These are phyloP conservation scores for Dioszegia aurantiaca DNA, from an alignment of 768 basidiomycete genomes.

Conservation along the genomic window DNA sequence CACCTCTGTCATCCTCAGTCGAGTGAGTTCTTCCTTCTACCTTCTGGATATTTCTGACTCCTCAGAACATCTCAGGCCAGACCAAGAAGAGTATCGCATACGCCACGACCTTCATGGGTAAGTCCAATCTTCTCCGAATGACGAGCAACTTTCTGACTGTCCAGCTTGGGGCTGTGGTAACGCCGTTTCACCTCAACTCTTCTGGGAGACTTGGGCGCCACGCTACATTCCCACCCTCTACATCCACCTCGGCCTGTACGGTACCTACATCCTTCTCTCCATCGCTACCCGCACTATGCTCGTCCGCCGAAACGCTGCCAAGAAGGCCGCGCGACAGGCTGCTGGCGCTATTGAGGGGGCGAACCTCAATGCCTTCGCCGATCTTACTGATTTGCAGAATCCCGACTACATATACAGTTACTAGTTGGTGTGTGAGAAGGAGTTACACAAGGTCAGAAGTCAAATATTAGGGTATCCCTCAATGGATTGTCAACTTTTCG, in stretches of 20 bases:
- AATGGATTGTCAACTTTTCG: too few species aligned
- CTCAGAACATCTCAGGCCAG: conserved; percentile 32
- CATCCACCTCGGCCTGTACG: conserved; percentile 57
- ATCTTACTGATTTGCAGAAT: conserved; percentile 8
- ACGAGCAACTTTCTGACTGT: background rate
- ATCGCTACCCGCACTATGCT: conserved; percentile 55
- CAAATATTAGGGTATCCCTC: too few species aligned
- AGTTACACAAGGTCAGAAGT: too few species aligned
- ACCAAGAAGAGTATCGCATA: conserved; percentile 58
- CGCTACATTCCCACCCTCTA: conserved; percentile 58
- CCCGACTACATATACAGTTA: conserved; percentile 6
- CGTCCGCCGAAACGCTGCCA: conserved; percentile 52
- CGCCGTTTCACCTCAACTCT: conserved; percentile 58
- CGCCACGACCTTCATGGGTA: conserved; percentile 48
- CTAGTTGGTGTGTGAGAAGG: background rate
- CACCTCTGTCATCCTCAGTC: conserved; percentile 18
- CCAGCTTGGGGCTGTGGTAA: conserved; percentile 60
- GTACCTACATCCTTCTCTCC: conserved; percentile 54
- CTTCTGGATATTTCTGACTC: conserved; percentile 53
- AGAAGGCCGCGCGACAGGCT: conserved; percentile 12
- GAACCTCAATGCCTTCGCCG: conserved; percentile 11
- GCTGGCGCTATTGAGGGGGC: background rate
- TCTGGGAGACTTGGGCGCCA: conserved; percentile 57
- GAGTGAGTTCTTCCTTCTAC: conserved; percentile 30
- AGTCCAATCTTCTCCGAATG: background rate